A percentile compares a stretch with the other conserved stretches of the same genome.
Conservation (phyloP, 805 yeast species). For the Vanderwaltozyma polyspora region DNA sequence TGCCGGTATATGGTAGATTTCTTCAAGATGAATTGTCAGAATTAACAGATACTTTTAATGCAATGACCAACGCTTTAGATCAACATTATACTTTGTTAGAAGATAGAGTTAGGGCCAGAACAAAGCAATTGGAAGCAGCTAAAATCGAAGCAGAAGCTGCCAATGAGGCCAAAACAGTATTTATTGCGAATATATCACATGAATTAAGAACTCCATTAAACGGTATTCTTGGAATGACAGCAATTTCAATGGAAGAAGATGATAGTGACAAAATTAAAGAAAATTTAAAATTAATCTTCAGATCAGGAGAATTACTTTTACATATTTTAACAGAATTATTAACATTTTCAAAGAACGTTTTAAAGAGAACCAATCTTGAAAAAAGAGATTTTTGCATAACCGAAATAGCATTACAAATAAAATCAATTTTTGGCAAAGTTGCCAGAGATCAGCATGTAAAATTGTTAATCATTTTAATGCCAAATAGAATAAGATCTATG, state of each 20-base stretch:
- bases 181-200: conserved; percentile 85
- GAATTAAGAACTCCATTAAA: conserved; percentile 92
- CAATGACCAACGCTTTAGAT: conserved; percentile 81
- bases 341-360: conserved; percentile 78
- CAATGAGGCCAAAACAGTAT: conserved; percentile 90
- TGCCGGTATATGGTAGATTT: conserved; percentile 39
- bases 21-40: conserved; percentile 82
- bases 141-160: conserved; percentile 88
- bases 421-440: conserved; percentile 71
- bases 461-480: conserved; percentile 48
- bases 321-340: conserved; percentile 84
- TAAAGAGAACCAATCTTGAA: conserved; percentile 74
- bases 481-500: conserved; percentile 49
- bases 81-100: conserved; percentile 76
- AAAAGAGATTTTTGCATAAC: conserved; percentile 66
- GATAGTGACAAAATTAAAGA: conserved; percentile 59
- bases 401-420: conserved; percentile 76
- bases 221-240: conserved; percentile 93
- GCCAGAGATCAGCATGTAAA: conserved; percentile 69
- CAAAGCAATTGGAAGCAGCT: conserved; percentile 80
- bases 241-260: conserved; percentile 81
- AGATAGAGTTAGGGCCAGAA: conserved; percentile 76
- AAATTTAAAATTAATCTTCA: conserved; percentile 71
- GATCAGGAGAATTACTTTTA: conserved; percentile 81
- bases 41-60: conserved; percentile 77